Base-by-base conservation (phyloP, 371 early-diverging fungal species). In the Catenaria anguillulae region DNA sequence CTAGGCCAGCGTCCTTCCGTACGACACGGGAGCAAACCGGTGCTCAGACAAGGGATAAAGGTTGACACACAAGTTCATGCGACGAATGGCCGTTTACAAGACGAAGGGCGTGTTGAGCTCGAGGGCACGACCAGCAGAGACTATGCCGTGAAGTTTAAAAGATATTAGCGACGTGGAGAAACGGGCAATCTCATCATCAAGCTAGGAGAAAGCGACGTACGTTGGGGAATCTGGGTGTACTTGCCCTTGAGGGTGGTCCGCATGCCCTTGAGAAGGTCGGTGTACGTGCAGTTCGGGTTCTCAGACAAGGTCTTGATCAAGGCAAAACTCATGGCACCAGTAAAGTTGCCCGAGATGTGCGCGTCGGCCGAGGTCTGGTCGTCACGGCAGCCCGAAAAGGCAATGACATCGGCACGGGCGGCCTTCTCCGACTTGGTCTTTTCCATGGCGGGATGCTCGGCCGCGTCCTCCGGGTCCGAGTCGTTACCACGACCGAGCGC, bases 311-410 rank as follows among this genome's bases (percentile, higher is more conserved):
- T 23, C 45, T 43, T 17, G 45, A 4, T 4, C 45, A 43, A 23
- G 45, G 45, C 45, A 12, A 12, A 43, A 12, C 19, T 19, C 45
- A 43, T 43, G 45, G 45, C 45, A 17, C 45, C 45, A 3, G 45
- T 17, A 23, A 43, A 43, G 45, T 4, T 23, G 10, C 21, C 21
- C 29, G 24, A 13, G 48, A 33, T 61, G 26, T 71, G 48, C 1
- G 59, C 37, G 4, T 58, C 59, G 31, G 59, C 59, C 19, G 64
- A 29, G 0, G 76, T 76, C 60, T 77, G 76, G 33, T 56, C 52
- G 63, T 79, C 79, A 37, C 69, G 68, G 63, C 76, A 77, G 13
- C 76, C 76, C 42, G 62, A 15, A 15, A 50, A 12, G 29, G 52
- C 26, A 29, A 50, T 50, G 29, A 50, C 52, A 31, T 50, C 52